Percentiles rank a stretch among this genome's conserved stretches.
Evolutionary conservation across 768 basidiomycete species (phyloP).

Genomic region (Pholiota molesta): DNA sequence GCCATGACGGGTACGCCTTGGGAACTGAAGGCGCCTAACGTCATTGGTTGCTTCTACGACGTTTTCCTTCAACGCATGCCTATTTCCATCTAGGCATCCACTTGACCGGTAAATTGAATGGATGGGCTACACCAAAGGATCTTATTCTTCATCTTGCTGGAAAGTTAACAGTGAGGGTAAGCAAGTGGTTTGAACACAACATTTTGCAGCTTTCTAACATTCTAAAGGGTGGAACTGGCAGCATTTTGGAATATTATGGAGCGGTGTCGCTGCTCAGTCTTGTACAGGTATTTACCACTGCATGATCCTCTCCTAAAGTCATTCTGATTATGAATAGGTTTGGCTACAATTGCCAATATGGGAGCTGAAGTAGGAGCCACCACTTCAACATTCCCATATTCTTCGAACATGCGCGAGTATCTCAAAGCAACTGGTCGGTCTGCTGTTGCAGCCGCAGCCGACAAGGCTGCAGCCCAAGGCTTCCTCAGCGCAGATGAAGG

Average conservation of each 20-base stretch:
- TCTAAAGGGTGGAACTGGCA: constrained; percentile 88
- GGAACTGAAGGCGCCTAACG: constrained; percentile 91
- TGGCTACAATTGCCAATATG: constrained; percentile 98
- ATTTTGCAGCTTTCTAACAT: constrained; percentile 4
- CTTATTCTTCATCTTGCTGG: constrained; percentile 94
- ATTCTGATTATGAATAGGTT: constrained; percentile 44
- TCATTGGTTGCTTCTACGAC: constrained; percentile 59
- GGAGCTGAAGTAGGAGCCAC: constrained; percentile 99
- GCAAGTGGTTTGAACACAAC: constrained; percentile 25
- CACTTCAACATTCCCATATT: constrained; percentile 97
- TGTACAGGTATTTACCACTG: constrained; percentile 70
- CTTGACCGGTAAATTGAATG: constrained; percentile 82
- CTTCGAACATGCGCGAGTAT: constrained; percentile 85
- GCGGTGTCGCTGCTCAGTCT: constrained; percentile 85
- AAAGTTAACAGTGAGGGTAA: constrained; percentile 87
- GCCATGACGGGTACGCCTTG: constrained; percentile 98
- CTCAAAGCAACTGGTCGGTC: constrained; percentile 88
- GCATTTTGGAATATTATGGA: constrained; percentile 96
- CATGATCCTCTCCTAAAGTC: background rate
- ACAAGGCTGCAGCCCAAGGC: constrained; percentile 74
- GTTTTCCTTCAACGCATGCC: background rate
- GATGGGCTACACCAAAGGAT: constrained; percentile 97
- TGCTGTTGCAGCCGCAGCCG: constrained; percentile 85
- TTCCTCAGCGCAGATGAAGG: constrained; percentile 85
- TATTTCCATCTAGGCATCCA: constrained; percentile 64